These are phyloP conservation scores for Metschnikowia matae DNA, from an alignment of 805 yeast genomes.

Conservation along the genomic window DNA sequence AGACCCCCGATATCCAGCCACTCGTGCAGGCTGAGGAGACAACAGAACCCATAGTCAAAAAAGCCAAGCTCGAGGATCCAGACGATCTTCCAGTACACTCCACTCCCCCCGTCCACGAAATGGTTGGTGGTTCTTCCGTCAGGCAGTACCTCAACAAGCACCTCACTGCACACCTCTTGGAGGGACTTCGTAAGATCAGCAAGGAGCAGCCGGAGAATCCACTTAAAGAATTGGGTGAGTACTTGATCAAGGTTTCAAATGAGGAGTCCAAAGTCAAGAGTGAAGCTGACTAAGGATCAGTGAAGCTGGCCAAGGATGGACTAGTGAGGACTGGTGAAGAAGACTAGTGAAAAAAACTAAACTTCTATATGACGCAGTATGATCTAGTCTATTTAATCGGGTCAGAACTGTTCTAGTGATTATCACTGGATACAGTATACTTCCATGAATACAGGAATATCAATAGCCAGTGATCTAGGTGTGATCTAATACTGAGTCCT, in stretches of 20 bases:
- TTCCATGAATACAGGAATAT: too few species aligned
- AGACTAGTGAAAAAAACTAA: too few species aligned
- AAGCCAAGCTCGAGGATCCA: background rate
- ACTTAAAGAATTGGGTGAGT: slow-evolving; percentile 50
- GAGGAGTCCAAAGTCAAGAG: background rate
- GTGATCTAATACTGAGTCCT: too few species aligned
- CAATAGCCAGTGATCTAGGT: too few species aligned
- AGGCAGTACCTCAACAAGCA: slow-evolving; percentile 64
- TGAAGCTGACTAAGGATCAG: background rate
- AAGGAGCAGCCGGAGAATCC: slow-evolving; percentile 53
- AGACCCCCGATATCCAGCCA: background rate
- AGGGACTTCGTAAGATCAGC: slow-evolving; percentile 58
- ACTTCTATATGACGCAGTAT: too few species aligned
- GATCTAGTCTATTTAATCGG: too few species aligned
- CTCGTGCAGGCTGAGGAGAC: background rate
- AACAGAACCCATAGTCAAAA: background rate
- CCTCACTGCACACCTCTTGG: slow-evolving; percentile 58
- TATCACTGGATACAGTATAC: too few species aligned
- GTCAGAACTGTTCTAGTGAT: too few species aligned
- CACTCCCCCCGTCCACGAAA: slow-evolving; percentile 39
- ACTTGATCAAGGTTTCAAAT: slow-evolving; percentile 32
- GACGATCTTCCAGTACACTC: background rate
- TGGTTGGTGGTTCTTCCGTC: slow-evolving; percentile 68
- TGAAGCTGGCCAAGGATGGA: too few species aligned
- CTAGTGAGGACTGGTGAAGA: too few species aligned